A percentile compares a stretch with the other conserved stretches of the same genome.
Conservation (phyloP, 257 asterid genomes). For the Solanum virginianum region DNA sequence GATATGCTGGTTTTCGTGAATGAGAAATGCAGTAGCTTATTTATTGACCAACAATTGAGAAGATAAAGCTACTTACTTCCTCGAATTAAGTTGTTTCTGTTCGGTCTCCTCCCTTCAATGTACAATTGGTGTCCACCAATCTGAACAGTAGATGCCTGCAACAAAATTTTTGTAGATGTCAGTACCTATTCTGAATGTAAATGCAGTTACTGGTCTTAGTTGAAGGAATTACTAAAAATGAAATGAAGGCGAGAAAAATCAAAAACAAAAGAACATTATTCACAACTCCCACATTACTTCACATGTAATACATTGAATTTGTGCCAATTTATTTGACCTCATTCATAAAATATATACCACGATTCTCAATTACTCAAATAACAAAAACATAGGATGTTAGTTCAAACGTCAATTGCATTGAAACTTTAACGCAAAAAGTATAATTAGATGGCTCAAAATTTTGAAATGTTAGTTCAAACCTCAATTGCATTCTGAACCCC, state of each 20-base stretch:
- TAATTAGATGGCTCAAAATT: not conserved
- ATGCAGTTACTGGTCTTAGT: not conserved
- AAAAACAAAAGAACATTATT: not conserved
- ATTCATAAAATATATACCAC: not conserved
- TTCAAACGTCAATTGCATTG: not conserved
- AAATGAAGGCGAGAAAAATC: not conserved
- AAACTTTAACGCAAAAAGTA: not conserved
- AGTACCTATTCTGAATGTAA: not conserved
- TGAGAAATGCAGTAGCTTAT: not conserved
- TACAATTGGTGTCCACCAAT: slow-evolving; percentile 67
- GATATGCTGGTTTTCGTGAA: not conserved
- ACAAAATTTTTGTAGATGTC: not conserved
- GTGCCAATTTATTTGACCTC: not conserved
- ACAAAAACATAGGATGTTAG: not conserved
- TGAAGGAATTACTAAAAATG: not conserved
- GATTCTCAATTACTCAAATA: not conserved
- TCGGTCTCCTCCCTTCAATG: slow-evolving; percentile 93
- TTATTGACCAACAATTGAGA: not conserved
- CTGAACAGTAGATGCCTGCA: slow-evolving; percentile 75
- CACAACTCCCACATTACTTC: not conserved
- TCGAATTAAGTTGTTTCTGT: slow-evolving; percentile 47
- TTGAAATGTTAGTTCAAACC: slow-evolving; percentile 28
- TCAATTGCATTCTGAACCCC: slow-evolving; percentile 95
- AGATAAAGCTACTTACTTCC: slow-evolving; percentile 54
- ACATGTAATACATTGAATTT: not conserved